phyloP scores from a whole-genome alignment of 208 protist genomes.

The Wallacemonas sp. region DNA sequence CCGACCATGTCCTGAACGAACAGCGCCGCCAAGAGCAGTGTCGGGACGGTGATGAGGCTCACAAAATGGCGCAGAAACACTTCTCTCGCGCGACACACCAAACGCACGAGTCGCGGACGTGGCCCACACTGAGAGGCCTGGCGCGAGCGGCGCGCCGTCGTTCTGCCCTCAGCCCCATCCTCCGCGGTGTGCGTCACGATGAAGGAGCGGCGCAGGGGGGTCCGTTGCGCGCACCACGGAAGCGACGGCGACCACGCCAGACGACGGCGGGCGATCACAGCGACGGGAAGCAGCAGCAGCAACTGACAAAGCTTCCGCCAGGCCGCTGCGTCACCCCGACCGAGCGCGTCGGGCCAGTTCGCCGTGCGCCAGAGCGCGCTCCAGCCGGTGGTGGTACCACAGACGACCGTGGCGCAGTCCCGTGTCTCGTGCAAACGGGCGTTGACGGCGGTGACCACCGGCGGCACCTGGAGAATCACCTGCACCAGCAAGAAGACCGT shows the following conservation, averaged over 20 bases:
- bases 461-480: not conserved
- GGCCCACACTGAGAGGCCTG: not conserved
- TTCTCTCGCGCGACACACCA: not conserved
- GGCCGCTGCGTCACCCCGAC: not conserved
- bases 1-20: not conserved
- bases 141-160: too few relatives aligned
- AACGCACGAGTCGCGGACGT: not conserved
- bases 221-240: not conserved
- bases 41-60: not conserved
- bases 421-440: too few relatives aligned
- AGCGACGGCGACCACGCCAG: not conserved
- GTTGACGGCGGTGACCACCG: too few relatives aligned
- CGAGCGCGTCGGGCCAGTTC: not conserved
- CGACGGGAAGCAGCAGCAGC: not conserved
- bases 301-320: constrained; percentile 10
- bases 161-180: too few relatives aligned
- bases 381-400: not conserved
- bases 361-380: not conserved
- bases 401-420: too few relatives aligned
- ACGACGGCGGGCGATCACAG: not conserved
- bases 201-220: not conserved
- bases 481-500: not conserved
- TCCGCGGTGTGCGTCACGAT: too few relatives aligned
- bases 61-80: not conserved
- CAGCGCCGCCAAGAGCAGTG: not conserved